phyloP scores from a whole-genome alignment of 2,329 filamentous ascomycete species.

The Alternaria sp. region DNA sequence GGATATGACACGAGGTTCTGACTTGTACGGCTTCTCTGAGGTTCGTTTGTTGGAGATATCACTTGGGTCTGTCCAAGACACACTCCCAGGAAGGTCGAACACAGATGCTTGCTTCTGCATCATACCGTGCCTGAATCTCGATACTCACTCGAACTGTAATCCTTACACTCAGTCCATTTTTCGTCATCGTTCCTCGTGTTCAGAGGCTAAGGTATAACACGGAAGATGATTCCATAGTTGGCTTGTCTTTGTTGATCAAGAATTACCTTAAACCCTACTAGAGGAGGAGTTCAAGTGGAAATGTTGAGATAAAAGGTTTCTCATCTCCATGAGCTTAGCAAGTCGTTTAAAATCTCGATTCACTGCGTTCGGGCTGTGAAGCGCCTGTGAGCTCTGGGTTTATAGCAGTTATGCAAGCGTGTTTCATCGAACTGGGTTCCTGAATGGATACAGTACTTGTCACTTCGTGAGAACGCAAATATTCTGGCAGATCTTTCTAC shows the following conservation, averaged over 20 bases:
- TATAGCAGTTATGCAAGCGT: background rate
- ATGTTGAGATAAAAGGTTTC: background rate
- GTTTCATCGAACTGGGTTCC: background rate
- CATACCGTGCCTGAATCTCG: background rate
- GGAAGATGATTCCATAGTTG: background rate
- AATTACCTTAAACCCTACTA: background rate
- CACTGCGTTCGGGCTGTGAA: background rate
- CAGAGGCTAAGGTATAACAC: too few relatives aligned
- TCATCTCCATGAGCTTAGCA: background rate
- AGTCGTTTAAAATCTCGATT: background rate
- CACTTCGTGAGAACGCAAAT: background rate
- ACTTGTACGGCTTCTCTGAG: background rate
- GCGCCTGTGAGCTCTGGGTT: background rate
- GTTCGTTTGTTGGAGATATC: background rate
- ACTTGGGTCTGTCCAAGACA: too few relatives aligned
- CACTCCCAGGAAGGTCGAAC: background rate
- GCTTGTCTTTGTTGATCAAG: background rate
- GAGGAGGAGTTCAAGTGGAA: background rate
- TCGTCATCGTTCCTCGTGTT: background rate
- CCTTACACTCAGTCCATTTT: background rate
- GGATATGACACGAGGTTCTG: background rate
- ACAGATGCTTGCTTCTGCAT: background rate
- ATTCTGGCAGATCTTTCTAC: background rate
- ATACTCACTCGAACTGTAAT: background rate
- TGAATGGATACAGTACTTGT: too few relatives aligned